A percentile compares a stretch with the other conserved stretches of the same genome.
These are phyloP conservation scores for Yamadazyma diddensiae DNA, from an alignment of 1,139 yeast genomes.

Conservation along the genomic window DNA sequence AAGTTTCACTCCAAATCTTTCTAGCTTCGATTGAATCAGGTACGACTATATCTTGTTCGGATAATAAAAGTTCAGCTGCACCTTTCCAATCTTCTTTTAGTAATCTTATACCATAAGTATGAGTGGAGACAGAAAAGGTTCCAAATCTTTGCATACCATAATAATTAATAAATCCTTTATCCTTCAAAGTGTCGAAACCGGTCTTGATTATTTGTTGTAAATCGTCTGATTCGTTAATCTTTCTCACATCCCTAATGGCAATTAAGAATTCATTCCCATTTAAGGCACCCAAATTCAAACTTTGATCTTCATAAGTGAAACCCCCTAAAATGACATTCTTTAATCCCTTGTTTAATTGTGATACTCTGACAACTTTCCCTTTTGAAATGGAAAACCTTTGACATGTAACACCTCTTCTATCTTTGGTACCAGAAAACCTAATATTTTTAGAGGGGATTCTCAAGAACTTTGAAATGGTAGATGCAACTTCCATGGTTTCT, in stretches of 20 bases:
- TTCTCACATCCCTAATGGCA: conserved; percentile 69
- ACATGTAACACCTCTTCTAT: conserved; percentile 92
- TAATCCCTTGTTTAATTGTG: conserved; percentile 69
- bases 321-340: conserved; percentile 77
- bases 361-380: conserved; percentile 75
- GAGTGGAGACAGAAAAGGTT: conserved; percentile 90
- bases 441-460: conserved; percentile 68
- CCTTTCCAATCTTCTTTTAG: conserved; percentile 73
- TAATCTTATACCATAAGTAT: conserved; percentile 72
- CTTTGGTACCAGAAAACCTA: conserved; percentile 93
- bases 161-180: conserved; percentile 83
- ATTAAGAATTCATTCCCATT: conserved; percentile 85
- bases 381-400: conserved; percentile 74
- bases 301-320: conserved; percentile 61
- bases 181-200: conserved; percentile 58
- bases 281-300: conserved; percentile 76
- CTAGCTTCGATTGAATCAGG: conserved; percentile 86
- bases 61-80: conserved; percentile 73
- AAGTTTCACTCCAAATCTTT: conserved; percentile 73
- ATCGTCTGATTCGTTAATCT: conserved; percentile 27
- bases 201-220: conserved; percentile 42
- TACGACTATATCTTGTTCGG: conserved; percentile 80
- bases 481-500: conserved; percentile 95
- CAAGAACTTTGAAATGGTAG: conserved; percentile 66
- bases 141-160: conserved; percentile 98